Conservation (phyloP, 208 protist species). For the Wallacemonas rigidus region DNA sequence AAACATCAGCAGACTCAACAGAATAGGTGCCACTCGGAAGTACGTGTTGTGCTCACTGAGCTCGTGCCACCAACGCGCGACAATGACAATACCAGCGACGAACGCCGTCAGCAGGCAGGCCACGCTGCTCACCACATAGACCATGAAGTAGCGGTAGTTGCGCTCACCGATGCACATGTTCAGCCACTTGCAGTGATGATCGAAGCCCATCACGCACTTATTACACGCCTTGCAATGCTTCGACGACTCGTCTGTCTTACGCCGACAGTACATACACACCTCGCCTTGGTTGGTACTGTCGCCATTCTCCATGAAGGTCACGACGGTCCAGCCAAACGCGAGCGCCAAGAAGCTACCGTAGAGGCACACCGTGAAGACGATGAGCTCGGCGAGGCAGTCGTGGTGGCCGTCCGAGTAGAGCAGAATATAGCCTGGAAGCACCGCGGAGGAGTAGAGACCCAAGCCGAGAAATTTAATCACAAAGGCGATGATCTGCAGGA, state of each 20-base stretch:
- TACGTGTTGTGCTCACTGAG: constrained; percentile 48
- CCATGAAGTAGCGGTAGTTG: constrained; percentile 85
- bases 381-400: constrained; percentile 44
- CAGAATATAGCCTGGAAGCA: constrained; percentile 46
- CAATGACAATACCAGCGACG: constrained; percentile 35
- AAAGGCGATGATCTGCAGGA: constrained; percentile 59
- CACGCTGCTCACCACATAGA: constrained; percentile 40
- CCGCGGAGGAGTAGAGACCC: constrained; percentile 48
- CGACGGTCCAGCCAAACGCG: constrained; percentile 28
- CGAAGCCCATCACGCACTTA: constrained; percentile 87
- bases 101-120: constrained; percentile 28
- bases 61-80: constrained; percentile 61
- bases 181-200: constrained; percentile 94
- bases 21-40: constrained; percentile 59
- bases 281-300: constrained; percentile 59
- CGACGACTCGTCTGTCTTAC: constrained; percentile 47
- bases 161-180: constrained; percentile 85
- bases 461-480: constrained; percentile 39
- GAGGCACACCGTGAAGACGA: constrained; percentile 37
- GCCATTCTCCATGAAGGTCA: constrained; percentile 69
- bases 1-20: constrained; percentile 41
- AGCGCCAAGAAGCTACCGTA: constrained; percentile 21
- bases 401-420: constrained; percentile 39
- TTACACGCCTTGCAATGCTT: constrained; percentile 93
- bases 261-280: constrained; percentile 64